Base-by-base conservation (phyloP, 140 eudicot species). In the Stevia rebaudiana region DNA sequence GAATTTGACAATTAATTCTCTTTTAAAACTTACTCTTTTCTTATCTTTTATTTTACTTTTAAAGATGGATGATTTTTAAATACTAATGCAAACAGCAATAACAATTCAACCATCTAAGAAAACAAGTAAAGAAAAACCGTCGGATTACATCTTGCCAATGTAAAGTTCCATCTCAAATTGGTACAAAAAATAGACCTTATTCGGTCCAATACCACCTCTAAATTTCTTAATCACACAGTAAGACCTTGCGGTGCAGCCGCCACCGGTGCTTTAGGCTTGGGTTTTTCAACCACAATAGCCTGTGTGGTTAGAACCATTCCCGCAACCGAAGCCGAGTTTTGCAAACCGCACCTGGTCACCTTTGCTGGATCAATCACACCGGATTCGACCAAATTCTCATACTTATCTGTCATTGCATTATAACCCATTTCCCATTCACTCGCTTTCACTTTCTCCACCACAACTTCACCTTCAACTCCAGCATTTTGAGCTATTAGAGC, bases 301-400 rank as follows among this genome's bases (percentile, higher is more conserved):
- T 90, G 97, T 40, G 97, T 90, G 9, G 95, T 90, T 37, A 90
- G 78, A 41, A 90, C 97, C 97, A 90, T 90, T 24, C 97, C 97
- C 4, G 97, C 96, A 72, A 91, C 96, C 6, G 98, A 91, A 18
- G 96, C 89, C 13, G 98, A 80, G 65, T 91, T 91, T 58, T 91
- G 98, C 78, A 91, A 54, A 0, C 89, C 98, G 66, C 98, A 91
- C 75, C 98, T 75, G 0, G 95, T 79, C 70, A 90, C 97, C 94
- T 86, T 90, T 2, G 97, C 95, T 0, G 97, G 95, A 73, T 90
- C 97, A 12, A 90, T 87, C 4, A 90, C 94, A 3, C 97, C 97
- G 0, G 97, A 72, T 13, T 78, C 86, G 0, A 90, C 86, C 72
- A 91, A 68, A 79, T 91, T 83, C 81, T 88, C 96, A 24, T 82